Conservation (phyloP, 768 basidiomycete species). For the Xanthoconium purpureum region DNA sequence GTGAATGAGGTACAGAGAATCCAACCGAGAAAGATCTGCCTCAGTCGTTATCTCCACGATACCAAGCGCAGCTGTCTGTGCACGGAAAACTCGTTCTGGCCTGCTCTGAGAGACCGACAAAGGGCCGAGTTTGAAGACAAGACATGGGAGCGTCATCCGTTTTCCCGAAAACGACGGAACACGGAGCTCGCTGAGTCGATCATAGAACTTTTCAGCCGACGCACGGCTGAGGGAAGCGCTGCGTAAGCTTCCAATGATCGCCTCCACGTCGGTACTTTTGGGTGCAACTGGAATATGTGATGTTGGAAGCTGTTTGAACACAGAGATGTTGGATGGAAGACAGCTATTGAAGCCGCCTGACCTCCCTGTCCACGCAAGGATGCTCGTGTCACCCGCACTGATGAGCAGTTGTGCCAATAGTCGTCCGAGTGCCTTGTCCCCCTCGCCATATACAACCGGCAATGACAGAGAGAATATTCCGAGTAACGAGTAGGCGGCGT, state of each 20-base stretch:
- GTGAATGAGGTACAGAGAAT: not conserved
- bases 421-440: not conserved
- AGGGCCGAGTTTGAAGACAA: not conserved
- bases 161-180: not conserved
- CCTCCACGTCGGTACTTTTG: not conserved
- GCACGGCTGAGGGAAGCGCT: not conserved
- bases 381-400: not conserved
- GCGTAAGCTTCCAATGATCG: not conserved
- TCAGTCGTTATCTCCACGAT: not conserved
- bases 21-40: not conserved
- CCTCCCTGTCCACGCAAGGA: not conserved
- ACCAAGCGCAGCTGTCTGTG: not conserved
- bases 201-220: not conserved
- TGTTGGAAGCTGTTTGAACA: not conserved
- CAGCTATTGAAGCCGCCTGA: not conserved
- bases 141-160: not conserved
- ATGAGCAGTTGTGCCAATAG: not conserved
- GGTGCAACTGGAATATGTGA: not conserved
- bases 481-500: not conserved
- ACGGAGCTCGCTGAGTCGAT: not conserved
- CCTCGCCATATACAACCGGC: not conserved
- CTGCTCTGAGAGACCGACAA: not conserved
- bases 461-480: not conserved
- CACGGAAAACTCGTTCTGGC: not conserved
- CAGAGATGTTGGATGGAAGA: not conserved